Evolutionary conservation across 2,329 filamentous ascomycete genomes (phyloP).

Genomic region (Arachnomyces sp.): DNA sequence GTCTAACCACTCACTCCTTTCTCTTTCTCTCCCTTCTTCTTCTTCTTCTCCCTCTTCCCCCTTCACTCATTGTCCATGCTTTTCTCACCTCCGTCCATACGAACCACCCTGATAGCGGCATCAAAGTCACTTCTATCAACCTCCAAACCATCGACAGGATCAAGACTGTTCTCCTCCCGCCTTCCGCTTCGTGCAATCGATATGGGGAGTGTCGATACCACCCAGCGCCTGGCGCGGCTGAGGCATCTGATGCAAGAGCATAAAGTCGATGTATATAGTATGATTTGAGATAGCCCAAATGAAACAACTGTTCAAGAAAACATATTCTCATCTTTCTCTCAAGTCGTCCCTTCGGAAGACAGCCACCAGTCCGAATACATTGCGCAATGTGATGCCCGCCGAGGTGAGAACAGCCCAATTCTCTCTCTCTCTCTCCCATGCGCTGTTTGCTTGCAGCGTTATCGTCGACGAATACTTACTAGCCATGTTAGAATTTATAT

Average conservation of each 20-base stretch:
- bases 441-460: neutral
- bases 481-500: constrained; percentile 61
- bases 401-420: constrained; percentile 44
- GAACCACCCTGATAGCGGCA: neutral
- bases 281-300: constrained; percentile 20
- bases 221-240: constrained; percentile 65
- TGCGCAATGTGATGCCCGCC: constrained; percentile 83
- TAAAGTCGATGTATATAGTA: constrained; percentile 89
- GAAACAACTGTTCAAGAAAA: constrained; percentile 6
- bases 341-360: constrained; percentile 94
- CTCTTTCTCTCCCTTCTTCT: neutral
- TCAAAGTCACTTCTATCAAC: constrained; percentile 16
- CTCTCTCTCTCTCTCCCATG: constrained; percentile 2
- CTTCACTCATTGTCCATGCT: constrained; percentile 27
- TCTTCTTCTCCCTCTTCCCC: constrained; percentile 14
- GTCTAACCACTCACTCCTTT: neutral
- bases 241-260: constrained; percentile 80
- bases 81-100: constrained; percentile 19
- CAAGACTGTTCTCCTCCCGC: constrained; percentile 33
- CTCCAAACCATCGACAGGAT: constrained; percentile 18
- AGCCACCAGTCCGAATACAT: constrained; percentile 98
- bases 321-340: constrained; percentile 26
- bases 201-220: constrained; percentile 76
- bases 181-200: constrained; percentile 36
- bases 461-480: neutral